Percentiles rank a stretch among this genome's conserved stretches.
Evolutionary conservation across 805 yeast genomes (phyloP).

Genomic region (Lachancea quebecensis): DNA sequence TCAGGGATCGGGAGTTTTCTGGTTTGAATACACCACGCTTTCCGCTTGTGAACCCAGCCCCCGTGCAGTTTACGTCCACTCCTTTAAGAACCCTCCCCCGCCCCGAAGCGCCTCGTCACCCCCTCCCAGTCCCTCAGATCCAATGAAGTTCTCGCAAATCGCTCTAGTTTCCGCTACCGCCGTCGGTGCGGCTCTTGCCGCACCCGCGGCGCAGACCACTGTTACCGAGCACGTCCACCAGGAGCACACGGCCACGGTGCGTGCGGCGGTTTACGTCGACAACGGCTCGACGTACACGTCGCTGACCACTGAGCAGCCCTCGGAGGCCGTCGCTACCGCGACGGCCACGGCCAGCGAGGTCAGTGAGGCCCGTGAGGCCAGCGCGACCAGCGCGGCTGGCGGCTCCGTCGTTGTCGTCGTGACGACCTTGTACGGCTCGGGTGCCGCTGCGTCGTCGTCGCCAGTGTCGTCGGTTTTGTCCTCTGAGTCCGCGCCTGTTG

Average conservation of each 20-base stretch:
- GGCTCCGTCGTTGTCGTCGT: constrained; percentile 3
- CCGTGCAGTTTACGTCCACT: neutral
- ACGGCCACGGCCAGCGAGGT: constrained; percentile 3
- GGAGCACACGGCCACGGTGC: constrained; percentile 23
- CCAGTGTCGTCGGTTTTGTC: neutral
- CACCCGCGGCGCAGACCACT: constrained; percentile 22
- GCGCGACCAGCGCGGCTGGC: neutral
- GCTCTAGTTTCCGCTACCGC: constrained; percentile 18
- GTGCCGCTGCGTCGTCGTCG: constrained; percentile 3
- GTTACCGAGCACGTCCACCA: constrained; percentile 27
- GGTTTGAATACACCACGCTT: too few species aligned
- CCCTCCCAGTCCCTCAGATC: neutral
- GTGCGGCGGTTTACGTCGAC: constrained; percentile 22
- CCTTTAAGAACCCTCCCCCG: neutral
- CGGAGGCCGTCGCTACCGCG: constrained; percentile 11
- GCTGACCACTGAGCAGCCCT: constrained; percentile 15
- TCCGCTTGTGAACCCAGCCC: too few species aligned
- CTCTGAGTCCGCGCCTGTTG: too few species aligned
- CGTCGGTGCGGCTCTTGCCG: constrained; percentile 17
- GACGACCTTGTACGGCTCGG: constrained; percentile 9
- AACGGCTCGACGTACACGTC: constrained; percentile 23
- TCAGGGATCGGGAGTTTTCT: too few species aligned
- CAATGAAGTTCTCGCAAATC: constrained; percentile 22
- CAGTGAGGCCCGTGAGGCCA: neutral
- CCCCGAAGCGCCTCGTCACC: neutral